These are phyloP conservation scores for Ogataea zsoltii DNA, from an alignment of 805 yeast species.

Conservation along the genomic window DNA sequence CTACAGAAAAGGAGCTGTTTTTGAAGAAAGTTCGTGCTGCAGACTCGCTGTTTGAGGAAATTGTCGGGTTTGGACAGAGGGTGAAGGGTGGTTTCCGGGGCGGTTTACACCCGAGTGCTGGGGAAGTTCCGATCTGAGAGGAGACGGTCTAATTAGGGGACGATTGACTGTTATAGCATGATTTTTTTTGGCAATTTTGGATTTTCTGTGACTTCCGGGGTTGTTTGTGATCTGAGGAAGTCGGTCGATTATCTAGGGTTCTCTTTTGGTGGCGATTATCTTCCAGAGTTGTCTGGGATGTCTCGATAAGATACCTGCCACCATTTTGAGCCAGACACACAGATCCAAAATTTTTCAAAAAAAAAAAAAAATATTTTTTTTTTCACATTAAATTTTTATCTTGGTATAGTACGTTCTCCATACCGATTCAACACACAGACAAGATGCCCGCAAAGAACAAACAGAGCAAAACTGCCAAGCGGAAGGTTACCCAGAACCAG, in stretches of 20 bases:
- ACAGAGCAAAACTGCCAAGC: constrained; percentile 60
- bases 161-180: too few species aligned
- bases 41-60: constrained; percentile 3
- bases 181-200: too few species aligned
- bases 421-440: not conserved
- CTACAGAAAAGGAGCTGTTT: constrained; percentile 4
- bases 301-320: not conserved
- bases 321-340: not conserved
- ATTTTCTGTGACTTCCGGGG: too few species aligned
- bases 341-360: constrained; percentile 3
- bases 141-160: too few species aligned
- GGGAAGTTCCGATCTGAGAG: too few species aligned
- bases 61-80: constrained; percentile 9
- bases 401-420: not conserved
- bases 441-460: constrained; percentile 33
- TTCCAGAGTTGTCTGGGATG: too few species aligned
- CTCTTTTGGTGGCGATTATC: too few species aligned
- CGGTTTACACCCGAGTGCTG: too few species aligned
- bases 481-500: constrained; percentile 51
- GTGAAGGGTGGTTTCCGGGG: constrained; percentile 10
- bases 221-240: too few species aligned
- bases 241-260: too few species aligned
- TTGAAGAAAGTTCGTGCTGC: constrained; percentile 11
- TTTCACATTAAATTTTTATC: not conserved
- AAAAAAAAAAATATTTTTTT: not conserved